These are phyloP conservation scores for Annulohypoxylon stygium DNA, from an alignment of 495 filamentous ascomycete species.

Conservation along the genomic window DNA sequence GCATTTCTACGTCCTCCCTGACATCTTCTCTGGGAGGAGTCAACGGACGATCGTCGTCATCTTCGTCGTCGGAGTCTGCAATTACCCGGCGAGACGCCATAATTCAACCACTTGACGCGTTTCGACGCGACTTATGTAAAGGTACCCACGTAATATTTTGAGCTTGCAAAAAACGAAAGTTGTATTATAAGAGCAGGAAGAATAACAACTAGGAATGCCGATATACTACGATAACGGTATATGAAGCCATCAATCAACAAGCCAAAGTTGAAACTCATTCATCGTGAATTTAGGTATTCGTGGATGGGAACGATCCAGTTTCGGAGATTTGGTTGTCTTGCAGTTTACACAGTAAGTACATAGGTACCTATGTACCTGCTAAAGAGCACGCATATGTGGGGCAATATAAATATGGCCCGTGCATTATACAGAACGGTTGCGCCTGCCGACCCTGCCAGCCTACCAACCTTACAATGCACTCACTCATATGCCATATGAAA, in stretches of 20 bases:
- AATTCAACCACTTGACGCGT: constrained; percentile 33
- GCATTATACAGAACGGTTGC: neutral
- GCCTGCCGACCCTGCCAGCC: neutral
- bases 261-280: neutral
- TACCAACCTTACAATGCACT: too few species aligned
- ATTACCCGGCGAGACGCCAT: constrained; percentile 48
- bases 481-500: too few species aligned
- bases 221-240: neutral
- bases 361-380: constrained; percentile 1
- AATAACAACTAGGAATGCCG: neutral
- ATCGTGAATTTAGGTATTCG: neutral
- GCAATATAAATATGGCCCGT: constrained; percentile 6
- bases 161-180: neutral
- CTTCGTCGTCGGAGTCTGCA: constrained; percentile 52
- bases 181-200: neutral
- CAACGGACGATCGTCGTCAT: constrained; percentile 40
- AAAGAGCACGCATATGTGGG: constrained; percentile 38
- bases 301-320: neutral
- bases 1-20: constrained; percentile 17
- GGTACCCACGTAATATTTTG: neutral
- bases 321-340: neutral
- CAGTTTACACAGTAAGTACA: neutral
- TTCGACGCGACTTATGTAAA: constrained; percentile 22
- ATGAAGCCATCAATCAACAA: neutral
- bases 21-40: constrained; percentile 29